Evolutionary conservation across 495 filamentous ascomycete species (phyloP).

Genomic region (Podospora australis): DNA sequence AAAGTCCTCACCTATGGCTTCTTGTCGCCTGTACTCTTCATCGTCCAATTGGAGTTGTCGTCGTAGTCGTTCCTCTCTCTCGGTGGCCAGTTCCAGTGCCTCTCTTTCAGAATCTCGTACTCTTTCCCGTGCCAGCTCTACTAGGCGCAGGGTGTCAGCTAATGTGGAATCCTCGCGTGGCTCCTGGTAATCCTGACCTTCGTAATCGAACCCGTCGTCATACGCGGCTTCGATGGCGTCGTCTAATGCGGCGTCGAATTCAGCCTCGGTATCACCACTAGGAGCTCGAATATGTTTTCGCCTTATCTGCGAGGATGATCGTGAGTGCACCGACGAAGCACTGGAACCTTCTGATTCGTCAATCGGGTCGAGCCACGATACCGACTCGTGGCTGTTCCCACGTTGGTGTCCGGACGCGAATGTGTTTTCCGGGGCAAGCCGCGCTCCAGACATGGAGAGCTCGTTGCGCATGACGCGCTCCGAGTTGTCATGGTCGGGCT

Average conservation of each 20-base stretch:
- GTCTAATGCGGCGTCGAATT: slow-evolving; percentile 92
- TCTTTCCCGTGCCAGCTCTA: slow-evolving; percentile 68
- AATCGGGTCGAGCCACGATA: slow-evolving; percentile 94
- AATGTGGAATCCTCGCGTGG: too few relatives aligned
- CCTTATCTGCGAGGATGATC: slow-evolving; percentile 63
- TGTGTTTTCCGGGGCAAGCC: slow-evolving; percentile 19
- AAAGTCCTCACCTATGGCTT: slow-evolving; percentile 26
- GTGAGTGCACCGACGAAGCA: slow-evolving; percentile 73
- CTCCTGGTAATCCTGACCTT: slow-evolving; percentile 34
- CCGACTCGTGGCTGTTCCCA: slow-evolving; percentile 64
- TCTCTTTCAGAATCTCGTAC: slow-evolving; percentile 75
- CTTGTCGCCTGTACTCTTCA: slow-evolving; percentile 31
- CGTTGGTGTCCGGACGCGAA: slow-evolving; percentile 39
- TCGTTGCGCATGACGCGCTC: slow-evolving; percentile 35
- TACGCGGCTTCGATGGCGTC: slow-evolving; percentile 95
- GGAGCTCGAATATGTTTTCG: slow-evolving; percentile 58
- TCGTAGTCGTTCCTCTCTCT: slow-evolving; percentile 42
- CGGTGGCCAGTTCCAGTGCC: slow-evolving; percentile 56
- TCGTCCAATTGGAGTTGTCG: slow-evolving; percentile 29
- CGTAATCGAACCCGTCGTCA: slow-evolving; percentile 83
- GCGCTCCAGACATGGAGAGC: slow-evolving; percentile 33
- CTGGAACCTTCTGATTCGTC: slow-evolving; percentile 87
- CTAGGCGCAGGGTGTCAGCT: slow-evolving; percentile 38
- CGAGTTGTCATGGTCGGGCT: slow-evolving; percentile 25
- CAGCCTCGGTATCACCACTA: slow-evolving; percentile 77